A percentile compares a stretch with the other conserved stretches of the same genome.
phyloP scores from a whole-genome alignment of 225 moss, liverwort and hornwort genomes.

The Climacium dendroides region DNA sequence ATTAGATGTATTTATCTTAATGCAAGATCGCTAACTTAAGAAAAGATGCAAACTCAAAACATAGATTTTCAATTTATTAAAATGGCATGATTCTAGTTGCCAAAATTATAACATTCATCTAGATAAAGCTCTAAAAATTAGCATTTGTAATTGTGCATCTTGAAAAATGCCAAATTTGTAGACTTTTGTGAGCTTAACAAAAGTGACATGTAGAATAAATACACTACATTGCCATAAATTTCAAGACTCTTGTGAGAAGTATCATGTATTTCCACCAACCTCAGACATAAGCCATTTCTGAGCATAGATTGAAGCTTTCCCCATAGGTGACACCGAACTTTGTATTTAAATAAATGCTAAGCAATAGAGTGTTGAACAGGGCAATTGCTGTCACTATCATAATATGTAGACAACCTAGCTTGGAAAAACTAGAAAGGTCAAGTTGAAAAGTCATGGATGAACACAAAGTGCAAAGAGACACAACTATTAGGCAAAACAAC shows the following conservation, averaged over 20 bases:
- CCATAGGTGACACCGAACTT: neutral
- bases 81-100: neutral
- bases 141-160: rapidly evolving
- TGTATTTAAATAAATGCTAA: rapidly evolving
- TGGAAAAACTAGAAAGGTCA: neutral
- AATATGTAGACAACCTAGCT: neutral
- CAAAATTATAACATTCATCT: neutral
- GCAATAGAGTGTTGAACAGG: neutral
- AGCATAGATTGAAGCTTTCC: neutral
- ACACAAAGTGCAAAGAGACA: neutral
- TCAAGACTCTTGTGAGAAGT: rapidly evolving
- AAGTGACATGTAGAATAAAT: neutral
- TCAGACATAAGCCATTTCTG: neutral
- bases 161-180: neutral
- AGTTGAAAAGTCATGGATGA: neutral
- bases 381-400: neutral
- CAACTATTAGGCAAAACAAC: neutral
- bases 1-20: neutral
- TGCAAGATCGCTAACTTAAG: neutral
- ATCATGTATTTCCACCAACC: neutral
- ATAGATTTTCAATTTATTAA: neutral
- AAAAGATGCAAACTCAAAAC: neutral
- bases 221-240: too few species aligned
- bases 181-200: neutral
- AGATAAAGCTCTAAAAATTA: neutral